A percentile compares a stretch with the other conserved stretches of the same genome.
phyloP scores from a whole-genome alignment of 352 stramenopile genomes.

The Peronospora tabacina region DNA sequence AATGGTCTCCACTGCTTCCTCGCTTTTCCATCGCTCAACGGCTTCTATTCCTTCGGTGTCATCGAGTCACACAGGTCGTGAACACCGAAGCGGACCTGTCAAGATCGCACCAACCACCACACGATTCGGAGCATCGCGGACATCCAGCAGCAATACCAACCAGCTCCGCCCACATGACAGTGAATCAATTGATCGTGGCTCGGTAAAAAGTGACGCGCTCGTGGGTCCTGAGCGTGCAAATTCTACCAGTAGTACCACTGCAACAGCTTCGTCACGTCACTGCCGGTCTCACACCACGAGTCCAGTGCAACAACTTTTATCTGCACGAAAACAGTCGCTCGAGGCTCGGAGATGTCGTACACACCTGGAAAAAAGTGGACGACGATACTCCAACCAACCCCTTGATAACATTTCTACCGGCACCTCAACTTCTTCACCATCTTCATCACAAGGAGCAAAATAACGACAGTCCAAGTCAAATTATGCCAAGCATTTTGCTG shows the following conservation, averaged over 20 bases:
- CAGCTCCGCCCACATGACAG: slow-evolving; percentile 19
- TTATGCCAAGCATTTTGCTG: too few relatives aligned
- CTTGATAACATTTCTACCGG: not conserved
- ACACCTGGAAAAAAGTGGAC: slow-evolving; percentile 56
- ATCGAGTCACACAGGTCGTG: slow-evolving; percentile 16
- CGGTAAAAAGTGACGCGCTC: slow-evolving; percentile 29
- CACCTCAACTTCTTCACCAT: too few relatives aligned
- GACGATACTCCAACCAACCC: slow-evolving; percentile 67
- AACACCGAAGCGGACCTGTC: slow-evolving; percentile 10
- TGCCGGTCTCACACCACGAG: slow-evolving; percentile 9
- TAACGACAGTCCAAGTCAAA: too few relatives aligned
- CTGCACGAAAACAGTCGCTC: slow-evolving; percentile 38
- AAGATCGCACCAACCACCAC: slow-evolving; percentile 22
- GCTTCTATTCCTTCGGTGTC: slow-evolving; percentile 31
- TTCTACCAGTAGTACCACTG: slow-evolving; percentile 13
- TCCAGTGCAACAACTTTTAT: slow-evolving; percentile 13
- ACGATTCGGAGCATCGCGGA: slow-evolving; percentile 10
- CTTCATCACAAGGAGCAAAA: too few relatives aligned
- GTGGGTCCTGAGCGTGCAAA: slow-evolving; percentile 25
- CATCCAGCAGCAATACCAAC: slow-evolving; percentile 24
- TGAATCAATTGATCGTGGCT: slow-evolving; percentile 20
- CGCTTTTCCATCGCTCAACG: slow-evolving; percentile 29
- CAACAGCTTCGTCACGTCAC: slow-evolving; percentile 20
- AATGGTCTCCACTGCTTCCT: slow-evolving; percentile 25
- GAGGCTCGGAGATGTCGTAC: slow-evolving; percentile 65